Evolutionary conservation across 1,284 basidiomycete species (phyloP), one percentile per base, ranked within the genome.

Genomic region (Boletellus sp.): DNA sequence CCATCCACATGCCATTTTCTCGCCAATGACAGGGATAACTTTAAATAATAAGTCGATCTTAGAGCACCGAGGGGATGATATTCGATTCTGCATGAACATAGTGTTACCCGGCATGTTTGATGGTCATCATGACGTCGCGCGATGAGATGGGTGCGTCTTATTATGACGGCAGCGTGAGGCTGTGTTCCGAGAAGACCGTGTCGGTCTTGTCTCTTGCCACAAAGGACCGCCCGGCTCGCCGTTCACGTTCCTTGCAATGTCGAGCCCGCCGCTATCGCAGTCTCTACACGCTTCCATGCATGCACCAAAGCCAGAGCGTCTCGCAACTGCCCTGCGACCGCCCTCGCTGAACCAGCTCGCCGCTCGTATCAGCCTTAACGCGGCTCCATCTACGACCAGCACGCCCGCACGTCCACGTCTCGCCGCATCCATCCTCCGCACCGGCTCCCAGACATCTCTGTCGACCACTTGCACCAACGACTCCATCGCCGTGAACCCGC

Each of bases 331-430:
- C 20, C 25, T 60, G 10, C 77, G 83, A 32, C 71, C 83, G 37
- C 85, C 85, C 0, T 87, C 86, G n/a, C 74, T 89, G 13, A 84
- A 87, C 67, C 84, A 88, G 66, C 80, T 89, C 42, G 87, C 84
- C 3, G 86, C 86, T 2, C 80, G 84, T 44, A 85, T 88, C 60
- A 80, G 74, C 59, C 66, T 74, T 44, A 61, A 56, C 45, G n/a
- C 60, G n/a, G 30, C 50, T 20, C 39, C 67, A 39, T 60, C 73
- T 8, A 47, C 70, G n/a, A 60, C 66, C 36, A 51, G 58, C 21
- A 58, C 64, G 26, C 56, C 65, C 20, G 70, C 73, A 34, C 79
- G 86, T 32, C 84, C 86, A 1, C 80, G 86, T 49, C 74, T 89
- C n/a, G 79, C 80, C n/a, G 82, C 84, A 3, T 80, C 79, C 34